A percentile compares a stretch with the other conserved stretches of the same genome.
phyloP scores from a whole-genome alignment of 2,329 filamentous ascomycete genomes.

The Neodidymelliopsis sp. region DNA sequence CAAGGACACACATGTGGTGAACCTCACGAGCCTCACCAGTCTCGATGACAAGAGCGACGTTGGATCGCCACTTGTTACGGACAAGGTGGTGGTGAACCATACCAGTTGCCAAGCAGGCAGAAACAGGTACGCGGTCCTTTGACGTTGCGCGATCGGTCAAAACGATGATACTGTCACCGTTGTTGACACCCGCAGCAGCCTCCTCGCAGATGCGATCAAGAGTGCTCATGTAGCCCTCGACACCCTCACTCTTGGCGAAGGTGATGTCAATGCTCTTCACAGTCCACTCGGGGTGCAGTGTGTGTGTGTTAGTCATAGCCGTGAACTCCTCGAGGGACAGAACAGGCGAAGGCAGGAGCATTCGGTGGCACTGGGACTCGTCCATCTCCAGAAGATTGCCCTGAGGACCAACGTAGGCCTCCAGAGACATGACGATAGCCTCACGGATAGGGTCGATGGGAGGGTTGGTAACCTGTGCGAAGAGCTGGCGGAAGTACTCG shows the following conservation, averaged over 20 bases:
- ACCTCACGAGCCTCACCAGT: slow-evolving; percentile 96
- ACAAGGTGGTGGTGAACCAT: slow-evolving; percentile 96
- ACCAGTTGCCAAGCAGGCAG: slow-evolving; percentile 84
- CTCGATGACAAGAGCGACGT: slow-evolving; percentile 86
- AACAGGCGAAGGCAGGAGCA: slow-evolving; percentile 87
- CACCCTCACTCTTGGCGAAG: slow-evolving; percentile 84
- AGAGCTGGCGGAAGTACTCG: slow-evolving; percentile 97
- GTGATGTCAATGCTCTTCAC: slow-evolving; percentile 92
- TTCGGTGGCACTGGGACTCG: slow-evolving; percentile 81
- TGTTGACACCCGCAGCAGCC: slow-evolving; percentile 82
- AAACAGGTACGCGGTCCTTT: slow-evolving; percentile 82
- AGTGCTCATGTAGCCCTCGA: slow-evolving; percentile 83
- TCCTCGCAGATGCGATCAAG: slow-evolving; percentile 89
- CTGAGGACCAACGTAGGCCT: slow-evolving; percentile 95
- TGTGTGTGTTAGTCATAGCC: slow-evolving; percentile 78
- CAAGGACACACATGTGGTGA: slow-evolving; percentile 97
- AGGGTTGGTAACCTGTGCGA: slow-evolving; percentile 97
- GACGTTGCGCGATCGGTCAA: slow-evolving; percentile 89
- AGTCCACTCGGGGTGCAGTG: slow-evolving; percentile 79
- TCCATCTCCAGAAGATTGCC: slow-evolving; percentile 96
- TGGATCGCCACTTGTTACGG: slow-evolving; percentile 92
- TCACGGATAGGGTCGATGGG: slow-evolving; percentile 97
- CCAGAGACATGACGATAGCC: slow-evolving; percentile 97
- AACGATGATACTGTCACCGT: slow-evolving; percentile 83
- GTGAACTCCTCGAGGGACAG: slow-evolving; percentile 92